Conservation (phyloP, 1,139 yeast species). For the Dujonia santamariae region DNA sequence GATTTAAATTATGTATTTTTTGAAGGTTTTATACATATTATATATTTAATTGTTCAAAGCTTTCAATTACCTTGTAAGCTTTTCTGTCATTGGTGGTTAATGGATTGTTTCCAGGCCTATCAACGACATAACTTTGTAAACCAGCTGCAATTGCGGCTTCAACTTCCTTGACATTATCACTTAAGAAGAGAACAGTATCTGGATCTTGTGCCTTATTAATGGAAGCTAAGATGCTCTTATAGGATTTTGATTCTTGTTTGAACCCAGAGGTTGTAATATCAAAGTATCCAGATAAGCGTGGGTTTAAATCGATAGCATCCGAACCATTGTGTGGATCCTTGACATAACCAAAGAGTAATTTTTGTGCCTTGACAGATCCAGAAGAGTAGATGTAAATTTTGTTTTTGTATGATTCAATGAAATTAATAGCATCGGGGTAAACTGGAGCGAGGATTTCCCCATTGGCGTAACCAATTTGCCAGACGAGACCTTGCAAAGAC, state of each 20-base stretch:
- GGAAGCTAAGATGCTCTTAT: slow-evolving; percentile 50
- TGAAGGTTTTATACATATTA: background rate
- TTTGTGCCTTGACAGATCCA: slow-evolving; percentile 89
- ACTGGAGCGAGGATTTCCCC: slow-evolving; percentile 80
- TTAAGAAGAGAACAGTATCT: slow-evolving; percentile 55
- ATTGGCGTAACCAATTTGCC: slow-evolving; percentile 74
- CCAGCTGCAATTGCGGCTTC: slow-evolving; percentile 73
- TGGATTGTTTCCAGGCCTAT: slow-evolving; percentile 74
- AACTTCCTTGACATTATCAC: slow-evolving; percentile 70
- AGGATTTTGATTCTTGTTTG: slow-evolving; percentile 59
- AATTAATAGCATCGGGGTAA: slow-evolving; percentile 66
- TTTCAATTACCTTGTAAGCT: slow-evolving; percentile 17
- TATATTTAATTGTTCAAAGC: slow-evolving; percentile 18
- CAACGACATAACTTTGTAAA: slow-evolving; percentile 54
- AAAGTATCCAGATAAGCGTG: slow-evolving; percentile 61
- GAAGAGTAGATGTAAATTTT: slow-evolving; percentile 78
- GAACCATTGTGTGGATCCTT: slow-evolving; percentile 17
- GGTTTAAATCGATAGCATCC: slow-evolving; percentile 47
- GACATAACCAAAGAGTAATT: slow-evolving; percentile 68
- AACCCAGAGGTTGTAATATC: slow-evolving; percentile 85
- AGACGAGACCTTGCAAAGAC: slow-evolving; percentile 76
- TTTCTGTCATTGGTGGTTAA: slow-evolving; percentile 31
- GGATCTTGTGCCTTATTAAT: slow-evolving; percentile 31
- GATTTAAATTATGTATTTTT: background rate
- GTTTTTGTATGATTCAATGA: slow-evolving; percentile 39